Base-by-base conservation (phyloP, 208 protist species). In the Leishmania gerbilli region DNA sequence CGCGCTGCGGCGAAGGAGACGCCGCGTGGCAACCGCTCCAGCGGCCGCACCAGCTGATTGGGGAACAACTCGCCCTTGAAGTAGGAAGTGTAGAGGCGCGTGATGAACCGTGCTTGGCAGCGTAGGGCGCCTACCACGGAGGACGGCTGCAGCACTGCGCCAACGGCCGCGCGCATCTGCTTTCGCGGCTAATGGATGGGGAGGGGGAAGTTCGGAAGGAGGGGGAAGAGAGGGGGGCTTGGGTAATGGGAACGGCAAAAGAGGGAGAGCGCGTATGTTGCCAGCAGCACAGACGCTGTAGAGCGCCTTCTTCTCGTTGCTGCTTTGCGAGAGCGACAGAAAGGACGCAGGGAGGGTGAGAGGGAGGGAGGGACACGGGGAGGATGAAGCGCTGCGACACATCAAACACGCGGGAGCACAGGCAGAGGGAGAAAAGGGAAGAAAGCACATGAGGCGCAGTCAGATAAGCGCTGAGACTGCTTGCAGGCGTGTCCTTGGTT, bases 11-110 rank as follows among this genome's bases (percentile, higher is more conserved):
- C 76, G 17, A 86, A 31, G 40, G 71, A 80, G 27, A 90, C 79
- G 15, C 90, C 91, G 21, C 64, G 76, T 5, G 95, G 92, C 55
- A 95, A 81, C 6, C 90, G 90, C 79, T 90, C 80, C 55, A 82
- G 81, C 27, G 81, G 91, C 13, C 82, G 89, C 67, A 96, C 92
- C 8, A 98, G 79, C 76, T 98, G 95, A 69, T 82, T 93, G 0
- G 95, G 95, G 51, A 90, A 97, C 7, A 96, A 84, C 42, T 91
- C 82, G 2, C 92, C 93, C 11, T 88, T 79, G 83, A 92, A 98
- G 82, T 90, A 98, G 27, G 93, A 97, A 17, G 95, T 97, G 86
- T 98, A 98, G 34, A 98, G 85, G 21, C 95, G 89, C 34, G 93
- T 98, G 45, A 95, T 84, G 85, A 74, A 80, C 1, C 93, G 90